These are phyloP conservation scores for Parasarocladium wereldwijsianum DNA, from an alignment of 2,329 filamentous ascomycete genomes.

Conservation along the genomic window DNA sequence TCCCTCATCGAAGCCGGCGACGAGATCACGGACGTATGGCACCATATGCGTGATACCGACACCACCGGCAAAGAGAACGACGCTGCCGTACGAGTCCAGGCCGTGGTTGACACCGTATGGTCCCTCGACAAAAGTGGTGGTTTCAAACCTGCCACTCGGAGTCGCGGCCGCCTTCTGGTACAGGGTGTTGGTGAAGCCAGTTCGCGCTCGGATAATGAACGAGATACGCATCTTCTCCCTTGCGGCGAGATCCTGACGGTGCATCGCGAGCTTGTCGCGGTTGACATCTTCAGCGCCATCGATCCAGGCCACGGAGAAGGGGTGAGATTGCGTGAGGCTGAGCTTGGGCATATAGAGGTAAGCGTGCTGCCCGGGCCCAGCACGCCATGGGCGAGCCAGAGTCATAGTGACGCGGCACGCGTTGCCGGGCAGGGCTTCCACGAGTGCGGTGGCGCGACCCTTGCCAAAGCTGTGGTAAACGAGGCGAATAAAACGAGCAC, in stretches of 20 bases:
- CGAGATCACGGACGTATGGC: slow-evolving; percentile 58
- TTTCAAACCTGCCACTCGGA: slow-evolving; percentile 45
- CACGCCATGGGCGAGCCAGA: slow-evolving; percentile 63
- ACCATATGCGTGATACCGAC: slow-evolving; percentile 72
- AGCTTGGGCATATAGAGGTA: slow-evolving; percentile 66
- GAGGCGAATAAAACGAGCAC: slow-evolving; percentile 41
- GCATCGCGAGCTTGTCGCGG: slow-evolving; percentile 42
- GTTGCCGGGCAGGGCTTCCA: slow-evolving; percentile 65
- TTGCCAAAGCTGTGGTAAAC: slow-evolving; percentile 51
- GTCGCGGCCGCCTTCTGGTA: slow-evolving; percentile 51
- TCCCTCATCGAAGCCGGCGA: slow-evolving; percentile 51
- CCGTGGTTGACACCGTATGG: slow-evolving; percentile 62
- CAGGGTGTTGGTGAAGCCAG: slow-evolving; percentile 57
- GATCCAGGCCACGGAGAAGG: slow-evolving; percentile 68
- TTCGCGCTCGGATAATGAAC: slow-evolving; percentile 58
- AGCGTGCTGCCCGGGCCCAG: slow-evolving; percentile 62
- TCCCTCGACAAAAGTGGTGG: slow-evolving; percentile 56
- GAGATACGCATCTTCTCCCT: slow-evolving; percentile 52
- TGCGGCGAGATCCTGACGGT: slow-evolving; percentile 40
- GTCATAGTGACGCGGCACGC: slow-evolving; percentile 59
- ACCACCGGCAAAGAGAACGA: slow-evolving; percentile 66
- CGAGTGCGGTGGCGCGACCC: slow-evolving; percentile 51
- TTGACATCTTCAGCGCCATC: slow-evolving; percentile 42
- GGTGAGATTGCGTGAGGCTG: slow-evolving; percentile 61
- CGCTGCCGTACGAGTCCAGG: slow-evolving; percentile 62